A percentile compares a stretch with the other conserved stretches of the same genome.
These are phyloP conservation scores for Trifolium fragiferum DNA, from an alignment of 306 rosid genomes.

Conservation along the genomic window DNA sequence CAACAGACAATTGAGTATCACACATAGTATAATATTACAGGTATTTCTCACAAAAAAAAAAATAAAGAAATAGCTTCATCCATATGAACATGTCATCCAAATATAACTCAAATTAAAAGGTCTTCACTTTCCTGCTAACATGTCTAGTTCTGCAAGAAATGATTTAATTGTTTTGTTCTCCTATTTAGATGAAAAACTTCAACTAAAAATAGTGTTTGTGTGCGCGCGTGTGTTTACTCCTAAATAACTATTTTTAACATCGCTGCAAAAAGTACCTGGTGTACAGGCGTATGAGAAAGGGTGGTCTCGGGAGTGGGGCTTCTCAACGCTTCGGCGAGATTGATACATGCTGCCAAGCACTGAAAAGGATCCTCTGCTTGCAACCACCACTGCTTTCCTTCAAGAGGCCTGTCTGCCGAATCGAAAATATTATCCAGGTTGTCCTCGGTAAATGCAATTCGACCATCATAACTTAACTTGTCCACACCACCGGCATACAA, in stretches of 20 bases:
- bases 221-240: not conserved
- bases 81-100: not conserved
- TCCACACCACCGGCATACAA: slow-evolving; percentile 91
- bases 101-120: slow-evolving; percentile 20
- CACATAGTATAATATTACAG: not conserved
- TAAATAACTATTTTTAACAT: slow-evolving; percentile 19
- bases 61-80: slow-evolving; percentile 12
- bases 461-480: slow-evolving; percentile 74
- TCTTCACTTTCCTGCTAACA: not conserved
- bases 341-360: slow-evolving; percentile 86
- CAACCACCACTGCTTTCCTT: slow-evolving; percentile 95
- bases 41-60: not conserved
- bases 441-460: slow-evolving; percentile 70
- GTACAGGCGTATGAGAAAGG: slow-evolving; percentile 84
- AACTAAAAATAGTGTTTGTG: not conserved
- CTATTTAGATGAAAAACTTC: not conserved
- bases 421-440: slow-evolving; percentile 79
- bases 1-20: not conserved
- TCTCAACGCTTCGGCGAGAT: slow-evolving; percentile 88
- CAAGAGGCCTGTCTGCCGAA: slow-evolving; percentile 88
- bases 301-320: slow-evolving; percentile 86
- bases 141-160: not conserved
- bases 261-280: slow-evolving; percentile 67
- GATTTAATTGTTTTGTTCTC: slow-evolving; percentile 15
- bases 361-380: slow-evolving; percentile 98